Evolutionary conservation across 108 stramenopile species (phyloP), one percentile per base, ranked within the genome.

Genomic region (Mediolabrus comicus): DNA sequence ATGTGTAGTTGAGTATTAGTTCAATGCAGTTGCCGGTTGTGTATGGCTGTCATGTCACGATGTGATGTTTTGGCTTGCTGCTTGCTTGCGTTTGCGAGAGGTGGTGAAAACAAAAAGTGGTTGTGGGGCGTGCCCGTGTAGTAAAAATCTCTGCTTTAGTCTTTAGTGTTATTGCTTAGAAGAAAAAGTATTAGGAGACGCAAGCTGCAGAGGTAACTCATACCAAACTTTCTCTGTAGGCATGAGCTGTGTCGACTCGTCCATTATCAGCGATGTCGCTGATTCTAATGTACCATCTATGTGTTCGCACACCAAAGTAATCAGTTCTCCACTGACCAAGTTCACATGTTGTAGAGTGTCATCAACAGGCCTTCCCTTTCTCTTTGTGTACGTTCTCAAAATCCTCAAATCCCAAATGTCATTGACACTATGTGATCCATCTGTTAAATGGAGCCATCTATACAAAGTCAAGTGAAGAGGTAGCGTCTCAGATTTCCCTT

Each of bases 401-500:
- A 83, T 62, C 41, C 74, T 74, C 0, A 67, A 63, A 58, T 76
- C 82, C 82, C 79, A 83, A 25, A 83, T 43, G 54, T 64, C 62
- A 52, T 71, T 53, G 33, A 77, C 59, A 62, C 13, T 33, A 24
- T 39, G 39, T 32, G 19, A 14, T 53, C 32, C 53, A 59, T 68
- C 52, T 10, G 62, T 36, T 19, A 53, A 65, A 31, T 79, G 58
- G 16, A 87, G 72, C 11, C 77, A 43, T 52, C 52, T 63, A 4
- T 77, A 76, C 2, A 91, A 74, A 22, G 64, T 71, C 12, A 89
- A 25, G 77, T 86, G 79, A 30, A 88, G 53, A 11, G 78, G 79
- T 8, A 93, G 49, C 30, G 72, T 77, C 35, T 83, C 79, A 12
- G 73, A 65, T 51, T 84, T 88, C 61, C 89, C 87, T 22, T 72